phyloP scores from a whole-genome alignment of 2,329 filamentous ascomycete species.

The Paracamarosporium sp. region DNA sequence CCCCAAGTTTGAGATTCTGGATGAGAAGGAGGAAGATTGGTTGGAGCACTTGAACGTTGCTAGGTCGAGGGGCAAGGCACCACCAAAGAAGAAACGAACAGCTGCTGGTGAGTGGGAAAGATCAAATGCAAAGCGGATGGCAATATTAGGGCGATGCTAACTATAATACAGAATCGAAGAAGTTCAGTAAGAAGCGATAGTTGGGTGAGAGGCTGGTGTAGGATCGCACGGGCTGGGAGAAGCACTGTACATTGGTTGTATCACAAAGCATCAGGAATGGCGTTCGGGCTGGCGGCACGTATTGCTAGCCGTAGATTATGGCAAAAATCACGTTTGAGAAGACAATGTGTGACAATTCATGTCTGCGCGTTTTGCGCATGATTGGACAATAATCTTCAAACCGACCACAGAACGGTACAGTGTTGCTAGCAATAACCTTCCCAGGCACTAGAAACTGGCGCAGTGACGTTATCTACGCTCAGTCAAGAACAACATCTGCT shows the following conservation, averaged over 20 bases:
- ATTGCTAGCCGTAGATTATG: background rate
- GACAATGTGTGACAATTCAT: background rate
- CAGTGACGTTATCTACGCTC: background rate
- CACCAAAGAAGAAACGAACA: constrained; percentile 86
- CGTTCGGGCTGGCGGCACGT: constrained; percentile 11
- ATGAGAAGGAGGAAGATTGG: constrained; percentile 81
- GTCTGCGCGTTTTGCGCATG: background rate
- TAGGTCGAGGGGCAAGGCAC: constrained; percentile 75
- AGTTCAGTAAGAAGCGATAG: constrained; percentile 55
- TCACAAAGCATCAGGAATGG: constrained; percentile 18
- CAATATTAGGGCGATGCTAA: constrained; percentile 5
- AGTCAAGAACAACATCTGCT: background rate
- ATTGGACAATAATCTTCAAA: background rate
- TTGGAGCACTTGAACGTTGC: constrained; percentile 68
- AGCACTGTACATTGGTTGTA: constrained; percentile 26
- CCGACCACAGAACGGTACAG: background rate
- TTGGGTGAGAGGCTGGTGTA: background rate
- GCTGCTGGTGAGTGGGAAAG: constrained; percentile 49
- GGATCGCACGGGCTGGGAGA: background rate
- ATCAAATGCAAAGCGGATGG: background rate
- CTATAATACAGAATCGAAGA: constrained; percentile 50
- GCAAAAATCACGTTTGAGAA: background rate
- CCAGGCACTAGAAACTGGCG: background rate
- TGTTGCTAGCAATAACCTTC: background rate
- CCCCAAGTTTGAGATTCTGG: constrained; percentile 70